Evolutionary conservation across 768 basidiomycete species (phyloP).

Genomic region (Podaxis sp.): DNA sequence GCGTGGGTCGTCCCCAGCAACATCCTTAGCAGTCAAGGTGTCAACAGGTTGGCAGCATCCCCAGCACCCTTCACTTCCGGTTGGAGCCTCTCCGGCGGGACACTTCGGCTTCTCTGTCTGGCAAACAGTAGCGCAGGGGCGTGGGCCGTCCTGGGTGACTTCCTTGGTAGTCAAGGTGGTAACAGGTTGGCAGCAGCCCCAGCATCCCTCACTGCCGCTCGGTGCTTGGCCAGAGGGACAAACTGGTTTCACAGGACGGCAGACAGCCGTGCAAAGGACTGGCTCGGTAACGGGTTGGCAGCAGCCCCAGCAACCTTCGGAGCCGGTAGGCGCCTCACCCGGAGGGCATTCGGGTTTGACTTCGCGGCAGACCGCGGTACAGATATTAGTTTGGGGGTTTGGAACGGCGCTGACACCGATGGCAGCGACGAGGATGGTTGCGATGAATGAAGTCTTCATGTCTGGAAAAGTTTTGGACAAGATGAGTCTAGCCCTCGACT

Average conservation of each 20-base stretch:
- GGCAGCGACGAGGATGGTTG: not conserved
- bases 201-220: not conserved
- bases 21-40: too few species aligned
- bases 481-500: not conserved
- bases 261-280: not conserved
- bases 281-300: not conserved
- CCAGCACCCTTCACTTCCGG: not conserved
- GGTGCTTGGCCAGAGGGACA: not conserved
- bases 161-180: not conserved
- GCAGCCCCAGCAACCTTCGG: conserved; percentile 4
- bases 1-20: too few species aligned
- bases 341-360: not conserved
- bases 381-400: not conserved
- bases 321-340: not conserved
- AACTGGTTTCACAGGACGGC: not conserved
- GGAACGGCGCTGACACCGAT: conserved; percentile 2
- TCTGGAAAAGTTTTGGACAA: not conserved
- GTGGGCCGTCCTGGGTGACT: not conserved
- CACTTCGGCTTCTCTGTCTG: not conserved
- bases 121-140: not conserved
- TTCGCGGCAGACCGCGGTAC: not conserved
- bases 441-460: not conserved
- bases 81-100: not conserved
- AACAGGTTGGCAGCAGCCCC: not conserved
- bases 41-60: too few species aligned